phyloP scores from a whole-genome alignment of 2,329 filamentous ascomycete genomes.

The Arthrobotrys sphaeroides region DNA sequence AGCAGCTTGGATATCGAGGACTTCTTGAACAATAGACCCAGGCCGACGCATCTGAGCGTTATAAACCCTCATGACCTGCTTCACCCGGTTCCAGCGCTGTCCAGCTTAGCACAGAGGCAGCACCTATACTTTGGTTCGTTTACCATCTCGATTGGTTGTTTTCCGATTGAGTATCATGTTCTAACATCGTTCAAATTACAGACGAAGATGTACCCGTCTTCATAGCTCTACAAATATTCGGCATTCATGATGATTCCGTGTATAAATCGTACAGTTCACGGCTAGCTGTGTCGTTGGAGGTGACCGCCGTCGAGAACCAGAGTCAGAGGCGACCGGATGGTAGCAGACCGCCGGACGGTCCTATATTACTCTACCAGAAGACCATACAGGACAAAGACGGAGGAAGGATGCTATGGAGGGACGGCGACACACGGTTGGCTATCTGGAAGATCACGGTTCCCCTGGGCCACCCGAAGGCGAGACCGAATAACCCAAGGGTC shows the following conservation, averaged over 20 bases:
- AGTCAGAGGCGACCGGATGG: constrained; percentile 62
- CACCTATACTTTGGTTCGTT: constrained; percentile 75
- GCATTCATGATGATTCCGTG: constrained; percentile 67
- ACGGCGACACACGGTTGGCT: constrained; percentile 56
- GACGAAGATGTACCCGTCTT: constrained; percentile 78
- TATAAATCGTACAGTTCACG: constrained; percentile 71
- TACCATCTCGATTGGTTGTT: not conserved
- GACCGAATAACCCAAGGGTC: constrained; percentile 59
- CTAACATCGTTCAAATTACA: constrained; percentile 60
- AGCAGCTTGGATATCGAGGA: constrained; percentile 69
- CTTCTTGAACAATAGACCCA: constrained; percentile 36
- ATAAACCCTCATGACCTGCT: constrained; percentile 13
- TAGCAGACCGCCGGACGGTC: constrained; percentile 61
- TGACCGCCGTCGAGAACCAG: constrained; percentile 71
- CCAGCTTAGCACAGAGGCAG: constrained; percentile 71
- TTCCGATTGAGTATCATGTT: constrained; percentile 54
- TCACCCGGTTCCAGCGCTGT: constrained; percentile 63
- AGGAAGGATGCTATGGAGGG: constrained; percentile 57
- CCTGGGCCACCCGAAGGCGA: constrained; percentile 57
- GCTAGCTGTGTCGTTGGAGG: constrained; percentile 74
- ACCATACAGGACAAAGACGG: constrained; percentile 57
- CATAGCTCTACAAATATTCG: constrained; percentile 72
- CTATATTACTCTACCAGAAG: constrained; percentile 57
- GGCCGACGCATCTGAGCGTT: constrained; percentile 59
- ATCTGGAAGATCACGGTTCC: constrained; percentile 58